Evolutionary conservation across 2,329 filamentous ascomycete species (phyloP).

Genomic region (Botryotinia calthae): DNA sequence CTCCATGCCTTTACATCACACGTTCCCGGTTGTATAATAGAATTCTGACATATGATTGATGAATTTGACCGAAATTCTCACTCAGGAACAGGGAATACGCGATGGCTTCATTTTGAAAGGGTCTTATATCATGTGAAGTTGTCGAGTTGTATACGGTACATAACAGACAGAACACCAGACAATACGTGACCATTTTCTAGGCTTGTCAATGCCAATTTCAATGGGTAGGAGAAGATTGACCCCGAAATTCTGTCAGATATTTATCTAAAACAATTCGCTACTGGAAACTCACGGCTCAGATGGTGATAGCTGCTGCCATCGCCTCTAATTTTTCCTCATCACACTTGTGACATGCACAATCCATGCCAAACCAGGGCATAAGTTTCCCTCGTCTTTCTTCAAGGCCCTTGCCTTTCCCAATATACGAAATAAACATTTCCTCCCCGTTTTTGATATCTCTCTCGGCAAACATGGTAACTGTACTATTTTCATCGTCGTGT

Average conservation of each 20-base stretch:
- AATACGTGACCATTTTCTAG: background rate
- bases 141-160: background rate
- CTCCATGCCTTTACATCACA: background rate
- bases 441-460: slow-evolving; percentile 30
- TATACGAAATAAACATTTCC: slow-evolving; percentile 34
- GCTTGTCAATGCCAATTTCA: background rate
- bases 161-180: no score
- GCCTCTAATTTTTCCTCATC: slow-evolving; percentile 5
- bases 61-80: background rate
- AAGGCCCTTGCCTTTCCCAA: slow-evolving; percentile 23
- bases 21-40: background rate
- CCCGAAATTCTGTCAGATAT: background rate
- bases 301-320: background rate
- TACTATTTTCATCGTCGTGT: slow-evolving; percentile 30
- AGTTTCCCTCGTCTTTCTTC: slow-evolving; percentile 18
- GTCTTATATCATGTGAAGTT: background rate
- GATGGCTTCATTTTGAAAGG: background rate
- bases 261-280: background rate
- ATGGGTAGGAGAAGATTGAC: background rate
- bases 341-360: slow-evolving; percentile 18
- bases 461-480: slow-evolving; percentile 32
- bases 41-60: background rate
- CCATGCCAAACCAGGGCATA: slow-evolving; percentile 25
- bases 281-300: background rate
- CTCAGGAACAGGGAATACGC: background rate